Conservation (phyloP, 306 rosid species). For the Gastrolobium bilobum region DNA sequence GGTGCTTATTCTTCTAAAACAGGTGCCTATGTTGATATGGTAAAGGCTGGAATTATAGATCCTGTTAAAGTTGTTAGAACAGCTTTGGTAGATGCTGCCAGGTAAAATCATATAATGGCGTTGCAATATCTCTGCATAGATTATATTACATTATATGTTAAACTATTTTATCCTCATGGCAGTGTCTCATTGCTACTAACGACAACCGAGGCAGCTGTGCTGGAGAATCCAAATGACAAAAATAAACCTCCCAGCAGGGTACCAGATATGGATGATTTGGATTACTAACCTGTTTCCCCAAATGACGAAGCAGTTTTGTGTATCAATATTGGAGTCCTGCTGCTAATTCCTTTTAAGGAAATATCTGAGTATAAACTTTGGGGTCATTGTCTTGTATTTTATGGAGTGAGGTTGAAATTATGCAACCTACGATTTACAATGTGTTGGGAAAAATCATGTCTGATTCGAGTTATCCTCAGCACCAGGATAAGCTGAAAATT, state of each 20-base stretch:
- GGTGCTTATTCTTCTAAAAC: conserved; percentile 49
- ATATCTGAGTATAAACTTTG: conserved; percentile 7
- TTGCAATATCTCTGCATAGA: not conserved
- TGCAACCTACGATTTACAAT: conserved; percentile 23
- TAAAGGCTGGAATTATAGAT: conserved; percentile 87
- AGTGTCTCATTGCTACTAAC: conserved; percentile 88
- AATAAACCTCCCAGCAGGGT: conserved; percentile 74
- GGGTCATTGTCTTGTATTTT: conserved; percentile 24
- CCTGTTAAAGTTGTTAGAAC: conserved; percentile 95
- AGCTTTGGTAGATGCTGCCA: conserved; percentile 90
- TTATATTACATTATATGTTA: not conserved
- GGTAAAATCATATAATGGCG: conserved; percentile 58
- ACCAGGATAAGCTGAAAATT: conserved; percentile 21
- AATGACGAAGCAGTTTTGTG: conserved; percentile 27
- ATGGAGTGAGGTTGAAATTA: conserved; percentile 25
- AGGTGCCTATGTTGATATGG: conserved; percentile 94
- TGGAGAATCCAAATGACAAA: conserved; percentile 62
- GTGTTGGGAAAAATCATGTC: not conserved
- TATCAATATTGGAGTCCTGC: conserved; percentile 22
- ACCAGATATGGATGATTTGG: conserved; percentile 78
- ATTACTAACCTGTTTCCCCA: conserved; percentile 48
- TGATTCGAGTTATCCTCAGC: conserved; percentile 9
- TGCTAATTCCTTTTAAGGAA: conserved; percentile 28
- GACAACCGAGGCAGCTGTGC: conserved; percentile 81
- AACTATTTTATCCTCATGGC: conserved; percentile 38